Base-by-base conservation (phyloP, 2,329 filamentous ascomycete genomes). In the Teratosphaeria epicoccoides region DNA sequence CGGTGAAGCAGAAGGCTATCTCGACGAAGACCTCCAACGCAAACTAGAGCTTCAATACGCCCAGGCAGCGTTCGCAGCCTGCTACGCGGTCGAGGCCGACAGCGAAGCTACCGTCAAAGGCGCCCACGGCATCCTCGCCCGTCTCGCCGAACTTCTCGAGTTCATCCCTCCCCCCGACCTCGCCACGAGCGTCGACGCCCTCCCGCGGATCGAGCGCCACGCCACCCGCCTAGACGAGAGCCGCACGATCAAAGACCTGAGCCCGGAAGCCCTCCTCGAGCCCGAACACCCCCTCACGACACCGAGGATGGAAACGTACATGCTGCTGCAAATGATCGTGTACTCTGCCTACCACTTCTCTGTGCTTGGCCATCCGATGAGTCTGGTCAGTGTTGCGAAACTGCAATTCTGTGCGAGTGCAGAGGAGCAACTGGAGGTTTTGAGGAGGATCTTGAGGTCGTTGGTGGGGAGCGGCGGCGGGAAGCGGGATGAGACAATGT, bases 1-100 rank as follows among this genome's bases (percentile, higher is more conserved):
- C 23, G 56, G 76, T 57, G 75, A 76, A 40, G 68, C 66, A 6
- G 72, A 72, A 2, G 67, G 75, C 46, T 80, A 80, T 70, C 65
- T 88, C 47, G 76, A 78, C 46, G 81, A 86, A 46, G 73, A 79
- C 2, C 74, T 80, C 45, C 78, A 81, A 57, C 71, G 74, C 28
- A 76, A 80, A 55, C 71, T 89, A 4, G 77, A 83, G 59, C 70
- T 73, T 33, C 76, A 79, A 46, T 90, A 88, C 64, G 82, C 81
- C 43, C 82, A 83, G 52, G 79, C 83, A 44, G 79, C 79, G 1
- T 71, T 90, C 57, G 84, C 84, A 7, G 78, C 78, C 52, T 80
- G 83, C 24, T 89, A 88, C 64, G 70, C 82, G 28, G 73, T 85
- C n/a, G 73, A 82, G 4, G 80, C 80, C 46, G 73, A 78, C 25